A percentile compares a stretch with the other conserved stretches of the same genome.
phyloP scores from a whole-genome alignment of 2,329 filamentous ascomycete species.

The Microascus cirrosus region DNA sequence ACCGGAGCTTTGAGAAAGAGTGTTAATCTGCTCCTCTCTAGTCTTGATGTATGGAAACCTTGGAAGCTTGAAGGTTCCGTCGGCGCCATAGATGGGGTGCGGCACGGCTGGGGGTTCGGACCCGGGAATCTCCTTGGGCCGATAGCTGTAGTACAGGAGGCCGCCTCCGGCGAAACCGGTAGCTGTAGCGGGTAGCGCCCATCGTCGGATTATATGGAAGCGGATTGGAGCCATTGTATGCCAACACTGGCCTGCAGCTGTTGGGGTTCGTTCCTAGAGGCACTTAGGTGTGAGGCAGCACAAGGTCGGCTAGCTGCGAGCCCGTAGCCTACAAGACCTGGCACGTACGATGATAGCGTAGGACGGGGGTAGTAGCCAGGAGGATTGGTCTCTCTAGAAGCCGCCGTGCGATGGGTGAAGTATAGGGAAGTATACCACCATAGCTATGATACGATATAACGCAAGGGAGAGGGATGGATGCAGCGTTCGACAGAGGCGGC shows the following conservation, averaged over 20 bases:
- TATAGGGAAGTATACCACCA: no score
- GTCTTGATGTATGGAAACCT: conserved; percentile 53
- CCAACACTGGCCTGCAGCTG: neutral
- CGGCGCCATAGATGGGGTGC: conserved; percentile 57
- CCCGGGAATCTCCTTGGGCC: conserved; percentile 62
- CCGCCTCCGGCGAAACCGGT: conserved; percentile 25
- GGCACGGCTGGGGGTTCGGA: conserved; percentile 57
- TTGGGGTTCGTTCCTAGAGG: neutral
- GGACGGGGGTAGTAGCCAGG: neutral
- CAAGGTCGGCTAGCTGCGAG: neutral
- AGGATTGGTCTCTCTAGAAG: neutral
- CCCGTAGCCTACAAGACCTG: neutral
- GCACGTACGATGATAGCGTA: neutral
- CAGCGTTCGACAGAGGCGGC: no score
- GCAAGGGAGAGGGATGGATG: no score
- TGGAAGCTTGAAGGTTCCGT: conserved; percentile 56
- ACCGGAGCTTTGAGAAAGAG: conserved; percentile 33
- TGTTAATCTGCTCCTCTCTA: conserved; percentile 52
- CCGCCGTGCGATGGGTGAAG: neutral
- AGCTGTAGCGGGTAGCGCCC: neutral
- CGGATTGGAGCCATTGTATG: conserved; percentile 1
- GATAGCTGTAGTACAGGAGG: conserved; percentile 44
- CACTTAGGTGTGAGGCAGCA: neutral
- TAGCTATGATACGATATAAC: no score
- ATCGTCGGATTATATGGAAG: neutral